These are phyloP conservation scores for Colletotrichum magnum DNA, from an alignment of 2,329 filamentous ascomycete species.

Conservation along the genomic window DNA sequence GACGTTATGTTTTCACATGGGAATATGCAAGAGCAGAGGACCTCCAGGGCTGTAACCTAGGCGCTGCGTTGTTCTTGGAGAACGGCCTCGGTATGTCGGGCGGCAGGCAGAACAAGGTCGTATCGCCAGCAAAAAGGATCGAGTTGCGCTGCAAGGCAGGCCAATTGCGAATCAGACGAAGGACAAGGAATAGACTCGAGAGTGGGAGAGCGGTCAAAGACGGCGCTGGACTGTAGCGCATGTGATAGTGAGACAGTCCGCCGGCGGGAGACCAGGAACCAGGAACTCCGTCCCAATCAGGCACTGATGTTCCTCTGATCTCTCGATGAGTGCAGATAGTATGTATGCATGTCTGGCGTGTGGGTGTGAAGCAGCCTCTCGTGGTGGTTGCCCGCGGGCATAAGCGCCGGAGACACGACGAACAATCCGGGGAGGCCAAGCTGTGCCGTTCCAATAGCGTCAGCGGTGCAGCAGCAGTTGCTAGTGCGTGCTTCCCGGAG, in stretches of 20 bases:
- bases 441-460: constrained; percentile 18
- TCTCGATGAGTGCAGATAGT: constrained; percentile 2
- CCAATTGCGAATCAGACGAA: not conserved
- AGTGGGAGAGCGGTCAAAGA: constrained; percentile 8
- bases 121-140: constrained; percentile 14
- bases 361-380: constrained; percentile 15
- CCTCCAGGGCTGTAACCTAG: not conserved
- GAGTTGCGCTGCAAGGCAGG: not conserved
- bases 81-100: constrained; percentile 32
- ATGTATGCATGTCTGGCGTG: not conserved
- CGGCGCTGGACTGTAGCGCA: constrained; percentile 18
- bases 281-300: constrained; percentile 34
- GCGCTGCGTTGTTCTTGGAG: not conserved
- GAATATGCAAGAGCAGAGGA: constrained; percentile 20
- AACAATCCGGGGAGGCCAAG: constrained; percentile 20
- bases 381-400: constrained; percentile 17
- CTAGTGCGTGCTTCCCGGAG: not conserved
- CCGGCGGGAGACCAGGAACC: constrained; percentile 33
- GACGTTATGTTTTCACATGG: constrained; percentile 36
- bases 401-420: constrained; percentile 21
- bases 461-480: not conserved
- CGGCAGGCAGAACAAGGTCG: constrained; percentile 19
- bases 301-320: constrained; percentile 27
- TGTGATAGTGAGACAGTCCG: constrained; percentile 27
- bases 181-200: not conserved